Evolutionary conservation across 768 basidiomycete species (phyloP).

Genomic region (Solioccasus polychromus): DNA sequence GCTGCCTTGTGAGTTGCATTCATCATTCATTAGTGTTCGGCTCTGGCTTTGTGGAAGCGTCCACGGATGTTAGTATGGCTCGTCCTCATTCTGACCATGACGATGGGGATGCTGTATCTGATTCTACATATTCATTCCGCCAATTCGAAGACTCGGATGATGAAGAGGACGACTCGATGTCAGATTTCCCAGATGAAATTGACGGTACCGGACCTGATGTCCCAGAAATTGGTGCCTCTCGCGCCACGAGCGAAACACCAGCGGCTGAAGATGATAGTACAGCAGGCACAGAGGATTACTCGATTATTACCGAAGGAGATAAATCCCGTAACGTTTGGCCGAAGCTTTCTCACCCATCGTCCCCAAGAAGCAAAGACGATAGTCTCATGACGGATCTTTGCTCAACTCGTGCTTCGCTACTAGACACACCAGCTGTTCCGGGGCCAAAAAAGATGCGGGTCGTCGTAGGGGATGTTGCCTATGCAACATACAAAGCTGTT

Average conservation of each 20-base stretch:
- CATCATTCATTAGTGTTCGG: conserved; percentile 57
- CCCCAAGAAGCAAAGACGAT: conserved; percentile 31
- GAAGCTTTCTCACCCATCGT: conserved; percentile 39
- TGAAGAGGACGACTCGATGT: conserved; percentile 46
- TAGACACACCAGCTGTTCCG: conserved; percentile 12
- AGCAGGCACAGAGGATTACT: not conserved
- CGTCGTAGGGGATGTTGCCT: conserved; percentile 55
- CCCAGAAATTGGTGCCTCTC: conserved; percentile 6
- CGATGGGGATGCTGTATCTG: conserved; percentile 49
- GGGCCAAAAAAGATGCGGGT: conserved; percentile 55
- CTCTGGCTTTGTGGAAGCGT: conserved; percentile 66
- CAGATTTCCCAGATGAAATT: conserved; percentile 32
- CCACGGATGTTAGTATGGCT: conserved; percentile 30
- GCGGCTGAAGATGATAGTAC: conserved; percentile 5
- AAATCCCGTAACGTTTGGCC: conserved; percentile 29
- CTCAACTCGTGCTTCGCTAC: not conserved
- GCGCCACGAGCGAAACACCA: not conserved
- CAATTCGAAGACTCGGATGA: conserved; percentile 51
- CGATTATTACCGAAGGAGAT: conserved; percentile 5
- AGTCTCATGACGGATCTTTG: conserved; percentile 16
- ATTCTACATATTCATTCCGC: conserved; percentile 37
- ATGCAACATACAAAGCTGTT: conserved; percentile 60
- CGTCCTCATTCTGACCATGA: conserved; percentile 23
- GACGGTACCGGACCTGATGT: conserved; percentile 27
- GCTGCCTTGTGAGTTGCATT: not conserved